phyloP scores from a whole-genome alignment of 306 rosid genomes.

The Lathyrus oleraceus region DNA sequence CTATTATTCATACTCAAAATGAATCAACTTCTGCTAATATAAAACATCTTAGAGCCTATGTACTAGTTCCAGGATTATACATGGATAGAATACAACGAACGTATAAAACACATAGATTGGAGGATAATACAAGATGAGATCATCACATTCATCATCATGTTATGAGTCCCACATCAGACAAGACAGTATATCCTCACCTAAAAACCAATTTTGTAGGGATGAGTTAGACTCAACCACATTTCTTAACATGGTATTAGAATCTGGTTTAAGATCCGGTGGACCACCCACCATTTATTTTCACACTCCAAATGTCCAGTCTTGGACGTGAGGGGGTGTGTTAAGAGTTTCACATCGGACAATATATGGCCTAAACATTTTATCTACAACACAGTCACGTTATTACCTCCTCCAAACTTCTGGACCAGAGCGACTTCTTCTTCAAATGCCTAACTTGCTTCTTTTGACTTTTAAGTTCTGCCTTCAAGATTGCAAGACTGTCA shows the following conservation, averaged over 20 bases:
- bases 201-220: no score
- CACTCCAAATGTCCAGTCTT: no score
- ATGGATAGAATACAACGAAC: slow-evolving; percentile 17
- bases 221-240: no score
- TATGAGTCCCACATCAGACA: no score
- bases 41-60: slow-evolving; percentile 1
- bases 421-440: slow-evolving; percentile 89
- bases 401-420: slow-evolving; percentile 89
- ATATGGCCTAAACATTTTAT: neutral
- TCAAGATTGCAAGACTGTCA: slow-evolving; percentile 53
- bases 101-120: neutral
- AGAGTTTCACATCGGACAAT: no score
- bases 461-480: slow-evolving; percentile 66
- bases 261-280: no score
- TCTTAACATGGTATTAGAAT: no score
- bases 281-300: no score
- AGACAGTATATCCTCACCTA: no score
- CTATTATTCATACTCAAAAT: slow-evolving; percentile 15
- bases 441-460: slow-evolving; percentile 68
- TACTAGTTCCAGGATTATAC: slow-evolving; percentile 23
- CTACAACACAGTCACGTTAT: slow-evolving; percentile 23
- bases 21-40: neutral
- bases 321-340: no score
- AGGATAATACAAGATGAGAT: slow-evolving; percentile 27
- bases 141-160: slow-evolving; percentile 33